These are phyloP conservation scores for Ophiostoma fasciatum DNA, from an alignment of 2,329 filamentous ascomycete genomes.

Conservation along the genomic window DNA sequence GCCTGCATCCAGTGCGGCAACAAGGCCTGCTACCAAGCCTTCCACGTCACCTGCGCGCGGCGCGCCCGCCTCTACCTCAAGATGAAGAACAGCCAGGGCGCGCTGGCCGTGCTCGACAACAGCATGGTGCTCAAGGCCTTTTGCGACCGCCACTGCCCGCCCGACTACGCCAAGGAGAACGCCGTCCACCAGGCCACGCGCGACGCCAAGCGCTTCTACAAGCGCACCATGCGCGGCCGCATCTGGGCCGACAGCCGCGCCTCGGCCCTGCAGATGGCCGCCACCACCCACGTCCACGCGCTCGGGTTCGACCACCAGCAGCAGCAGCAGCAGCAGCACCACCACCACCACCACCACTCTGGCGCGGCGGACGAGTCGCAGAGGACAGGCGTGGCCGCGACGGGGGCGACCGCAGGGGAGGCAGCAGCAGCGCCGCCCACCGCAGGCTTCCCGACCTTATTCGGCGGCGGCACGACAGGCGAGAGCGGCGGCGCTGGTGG, in stretches of 20 bases:
- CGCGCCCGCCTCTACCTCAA: slow-evolving; percentile 77
- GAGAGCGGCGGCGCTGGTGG: background rate
- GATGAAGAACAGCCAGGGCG: slow-evolving; percentile 87
- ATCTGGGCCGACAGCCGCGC: slow-evolving; percentile 87
- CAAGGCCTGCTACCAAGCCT: slow-evolving; percentile 92
- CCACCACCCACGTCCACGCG: slow-evolving; percentile 50
- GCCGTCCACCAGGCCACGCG: slow-evolving; percentile 65
- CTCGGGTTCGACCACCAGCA: no score
- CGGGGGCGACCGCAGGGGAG: background rate
- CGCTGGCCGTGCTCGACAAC: slow-evolving; percentile 61
- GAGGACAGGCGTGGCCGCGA: slow-evolving; percentile 49
- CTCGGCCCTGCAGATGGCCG: slow-evolving; percentile 67
- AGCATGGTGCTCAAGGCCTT: slow-evolving; percentile 80
- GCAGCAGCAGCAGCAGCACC: no score
- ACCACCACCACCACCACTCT: no score
- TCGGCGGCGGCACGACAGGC: background rate
- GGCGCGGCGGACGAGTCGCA: slow-evolving; percentile 70
- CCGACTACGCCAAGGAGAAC: slow-evolving; percentile 78
- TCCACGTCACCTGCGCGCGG: slow-evolving; percentile 91
- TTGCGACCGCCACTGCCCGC: slow-evolving; percentile 87
- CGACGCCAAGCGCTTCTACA: slow-evolving; percentile 80
- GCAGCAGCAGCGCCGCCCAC: background rate
- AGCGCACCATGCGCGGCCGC: slow-evolving; percentile 71
- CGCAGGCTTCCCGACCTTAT: no score
- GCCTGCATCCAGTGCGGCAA: slow-evolving; percentile 97